Conservation (phyloP, 192 early-diverging fungal genomes). For the Linnemannia schmuckeri region DNA sequence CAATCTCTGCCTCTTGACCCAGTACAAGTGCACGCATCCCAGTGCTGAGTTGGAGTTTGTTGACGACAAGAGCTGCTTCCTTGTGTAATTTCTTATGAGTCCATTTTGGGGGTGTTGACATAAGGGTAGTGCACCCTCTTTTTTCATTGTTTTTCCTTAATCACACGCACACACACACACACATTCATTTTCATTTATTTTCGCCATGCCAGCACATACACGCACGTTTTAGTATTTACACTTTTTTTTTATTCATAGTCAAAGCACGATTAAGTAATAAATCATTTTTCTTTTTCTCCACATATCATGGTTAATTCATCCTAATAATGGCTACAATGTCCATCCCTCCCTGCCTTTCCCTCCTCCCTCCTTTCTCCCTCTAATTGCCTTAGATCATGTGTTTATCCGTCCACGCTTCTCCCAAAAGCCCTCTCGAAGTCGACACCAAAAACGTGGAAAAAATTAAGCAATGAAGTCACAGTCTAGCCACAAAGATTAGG, state of each 20-base stretch:
- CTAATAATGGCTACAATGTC: neutral
- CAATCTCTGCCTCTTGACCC: too few species aligned
- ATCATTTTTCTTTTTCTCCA: neutral
- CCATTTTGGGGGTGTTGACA: too few species aligned
- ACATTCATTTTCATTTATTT: neutral
- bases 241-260: neutral
- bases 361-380: too few species aligned
- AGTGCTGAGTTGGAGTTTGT: too few species aligned
- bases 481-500: too few species aligned
- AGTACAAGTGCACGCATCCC: too few species aligned
- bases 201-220: neutral
- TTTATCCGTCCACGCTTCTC: neutral
- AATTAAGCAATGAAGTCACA: too few species aligned
- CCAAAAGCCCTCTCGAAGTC: neutral
- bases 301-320: too few species aligned
- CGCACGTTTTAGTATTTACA: neutral
- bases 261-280: neutral
- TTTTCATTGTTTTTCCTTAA: neutral
- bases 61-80: too few species aligned
- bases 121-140: too few species aligned
- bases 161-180: neutral
- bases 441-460: neutral
- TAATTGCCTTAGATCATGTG: neutral
- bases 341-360: neutral
- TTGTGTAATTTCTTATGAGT: too few species aligned